These are phyloP conservation scores for Gaertneriomyces semiglobifer DNA, from an alignment of 192 early-diverging fungal species.

Conservation along the genomic window DNA sequence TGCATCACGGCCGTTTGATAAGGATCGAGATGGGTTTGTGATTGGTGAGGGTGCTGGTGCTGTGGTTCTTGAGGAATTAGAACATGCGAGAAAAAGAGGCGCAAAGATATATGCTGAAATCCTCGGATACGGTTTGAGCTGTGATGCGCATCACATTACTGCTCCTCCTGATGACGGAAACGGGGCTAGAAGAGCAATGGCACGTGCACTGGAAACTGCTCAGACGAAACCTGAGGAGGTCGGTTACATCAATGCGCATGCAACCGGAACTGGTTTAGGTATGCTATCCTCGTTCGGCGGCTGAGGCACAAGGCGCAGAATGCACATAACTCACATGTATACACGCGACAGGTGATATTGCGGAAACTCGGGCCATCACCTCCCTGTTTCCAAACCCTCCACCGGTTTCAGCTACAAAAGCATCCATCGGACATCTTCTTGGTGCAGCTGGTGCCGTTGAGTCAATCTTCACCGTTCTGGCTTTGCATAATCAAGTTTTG, in stretches of 20 bases:
- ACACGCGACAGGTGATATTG: constrained; percentile 65
- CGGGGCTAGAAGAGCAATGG: constrained; percentile 88
- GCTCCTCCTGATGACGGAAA: constrained; percentile 80
- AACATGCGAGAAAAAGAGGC: constrained; percentile 80
- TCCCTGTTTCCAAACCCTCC: constrained; percentile 59
- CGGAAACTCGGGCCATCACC: constrained; percentile 84
- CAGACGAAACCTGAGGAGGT: constrained; percentile 59
- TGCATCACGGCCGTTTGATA: constrained; percentile 91
- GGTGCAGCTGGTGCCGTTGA: constrained; percentile 94
- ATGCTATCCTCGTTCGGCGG: constrained; percentile 1
- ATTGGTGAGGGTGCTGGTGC: constrained; percentile 90
- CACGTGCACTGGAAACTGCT: constrained; percentile 65
- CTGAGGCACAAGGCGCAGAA: background rate
- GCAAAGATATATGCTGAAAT: constrained; percentile 89
- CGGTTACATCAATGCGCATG: constrained; percentile 92
- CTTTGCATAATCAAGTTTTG: constrained; percentile 65
- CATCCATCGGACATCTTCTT: constrained; percentile 89
- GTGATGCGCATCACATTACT: constrained; percentile 92
- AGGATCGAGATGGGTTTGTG: constrained; percentile 83
- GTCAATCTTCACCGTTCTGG: constrained; percentile 81
- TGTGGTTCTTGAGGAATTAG: constrained; percentile 84
- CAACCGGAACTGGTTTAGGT: constrained; percentile 80
- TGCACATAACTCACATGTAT: background rate
- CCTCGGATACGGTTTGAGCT: constrained; percentile 82
- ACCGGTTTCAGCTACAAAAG: constrained; percentile 86